A percentile compares a stretch with the other conserved stretches of the same genome.
phyloP scores from a whole-genome alignment of 2,329 filamentous ascomycete genomes.

The Orbilia brochopaga region DNA sequence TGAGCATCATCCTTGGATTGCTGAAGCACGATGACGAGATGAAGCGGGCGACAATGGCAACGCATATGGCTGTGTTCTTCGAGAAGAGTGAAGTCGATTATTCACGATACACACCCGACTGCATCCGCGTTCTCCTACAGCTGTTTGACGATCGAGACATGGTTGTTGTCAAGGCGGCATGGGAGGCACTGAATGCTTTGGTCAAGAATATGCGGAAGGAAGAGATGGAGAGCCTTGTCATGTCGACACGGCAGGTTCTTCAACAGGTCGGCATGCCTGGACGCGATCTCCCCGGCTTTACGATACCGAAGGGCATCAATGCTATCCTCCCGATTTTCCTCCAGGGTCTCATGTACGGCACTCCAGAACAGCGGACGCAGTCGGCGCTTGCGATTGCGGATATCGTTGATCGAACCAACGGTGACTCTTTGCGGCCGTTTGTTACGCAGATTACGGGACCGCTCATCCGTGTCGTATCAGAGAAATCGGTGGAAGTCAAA shows the following conservation, averaged over 20 bases:
- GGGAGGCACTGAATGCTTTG: constrained; percentile 83
- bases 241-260: constrained; percentile 82
- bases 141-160: constrained; percentile 87
- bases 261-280: constrained; percentile 88
- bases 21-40: constrained; percentile 92
- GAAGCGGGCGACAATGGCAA: constrained; percentile 76
- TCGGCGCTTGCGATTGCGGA: constrained; percentile 93
- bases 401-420: constrained; percentile 88
- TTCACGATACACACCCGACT: constrained; percentile 92
- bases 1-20: constrained; percentile 87
- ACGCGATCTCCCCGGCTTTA: constrained; percentile 82
- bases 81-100: constrained; percentile 80
- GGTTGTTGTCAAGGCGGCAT: constrained; percentile 85
- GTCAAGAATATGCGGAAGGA: constrained; percentile 92
- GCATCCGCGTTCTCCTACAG: constrained; percentile 86
- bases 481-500: constrained; percentile 94
- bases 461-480: constrained; percentile 94
- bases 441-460: constrained; percentile 98
- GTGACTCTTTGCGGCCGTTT: constrained; percentile 86
- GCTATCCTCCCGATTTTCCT: constrained; percentile 95
- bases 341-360: constrained; percentile 97
- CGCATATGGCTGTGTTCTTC: constrained; percentile 87
- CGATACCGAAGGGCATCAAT: constrained; percentile 92
- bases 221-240: constrained; percentile 92
- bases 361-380: constrained; percentile 86